Base-by-base conservation (phyloP, 495 filamentous ascomycete genomes). In the Evernia prunastri region DNA sequence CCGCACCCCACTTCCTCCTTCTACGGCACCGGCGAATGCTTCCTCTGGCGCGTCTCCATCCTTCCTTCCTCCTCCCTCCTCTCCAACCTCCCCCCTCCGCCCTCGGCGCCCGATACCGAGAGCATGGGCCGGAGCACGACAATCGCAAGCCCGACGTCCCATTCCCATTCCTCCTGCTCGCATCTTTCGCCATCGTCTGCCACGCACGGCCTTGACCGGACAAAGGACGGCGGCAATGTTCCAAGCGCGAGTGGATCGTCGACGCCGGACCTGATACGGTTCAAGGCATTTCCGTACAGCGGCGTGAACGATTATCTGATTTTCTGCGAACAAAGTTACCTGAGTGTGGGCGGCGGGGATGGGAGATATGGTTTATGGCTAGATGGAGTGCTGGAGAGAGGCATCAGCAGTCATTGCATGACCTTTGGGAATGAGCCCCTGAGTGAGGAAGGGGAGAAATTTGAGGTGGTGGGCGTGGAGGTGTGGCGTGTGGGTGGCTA, bases 251-350 rank as follows among this genome's bases (percentile, higher is more conserved):
- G 36, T 20, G 60, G 47, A 51, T 31, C 25, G 7, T 29, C 81
- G 2, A 45, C 37, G 25, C 65, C 40, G 15, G 87, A 87, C 39
- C 80, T 86, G 37, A 88, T 96, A 68, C 86, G 91, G 10, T 97
- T 98, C 82, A 96, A 96, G 74, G 93, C 93, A 0, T 98, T 97
- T 73, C 92, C 92, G 1, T 97, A 97, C 70, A 92, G 88, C 65
- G 94, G 94, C 10, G 84, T 93, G 20, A 98, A 98, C 74, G 94
- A 97, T 73, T 96, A 96, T 72, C 87, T 94, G 79, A 95, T 97
- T 68, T 87, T 93, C 68, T 97, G 93, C 77, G 90, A 96, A 72
- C 79, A 82, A 31, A 83, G 85, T n/a, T 97, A 87, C 72, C 74
- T 98, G 49, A 91, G 87, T 71, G 76, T 96, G 2, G 92, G 92